phyloP scores from a whole-genome alignment of 2,329 filamentous ascomycete species.

The Aspergillus quadrilineatus region DNA sequence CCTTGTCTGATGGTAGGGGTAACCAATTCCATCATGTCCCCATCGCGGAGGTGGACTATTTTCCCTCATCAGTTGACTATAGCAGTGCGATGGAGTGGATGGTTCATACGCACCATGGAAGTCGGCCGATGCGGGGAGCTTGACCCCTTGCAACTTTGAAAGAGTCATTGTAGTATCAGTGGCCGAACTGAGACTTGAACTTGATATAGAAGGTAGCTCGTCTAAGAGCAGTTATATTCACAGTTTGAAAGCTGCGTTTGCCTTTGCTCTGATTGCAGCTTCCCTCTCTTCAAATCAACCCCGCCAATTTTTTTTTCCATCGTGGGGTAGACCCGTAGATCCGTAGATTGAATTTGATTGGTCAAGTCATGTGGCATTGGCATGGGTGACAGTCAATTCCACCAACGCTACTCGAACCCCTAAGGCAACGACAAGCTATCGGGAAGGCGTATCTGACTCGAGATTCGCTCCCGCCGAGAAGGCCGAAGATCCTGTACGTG shows the following conservation, averaged over 20 bases:
- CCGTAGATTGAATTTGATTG: constrained; percentile 19
- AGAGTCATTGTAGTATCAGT: constrained; percentile 28
- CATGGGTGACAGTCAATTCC: background rate
- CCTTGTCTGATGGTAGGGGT: constrained; percentile 57
- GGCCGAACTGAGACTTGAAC: background rate
- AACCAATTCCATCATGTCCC: constrained; percentile 59
- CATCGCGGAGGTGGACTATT: constrained; percentile 67
- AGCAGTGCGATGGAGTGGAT: background rate
- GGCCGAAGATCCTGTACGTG: no score
- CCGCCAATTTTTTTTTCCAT: constrained; percentile 27
- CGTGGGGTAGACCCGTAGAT: constrained; percentile 5
- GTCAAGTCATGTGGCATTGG: background rate
- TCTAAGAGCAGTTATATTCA: no score
- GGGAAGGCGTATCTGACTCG: no score
- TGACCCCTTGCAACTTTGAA: constrained; percentile 35
- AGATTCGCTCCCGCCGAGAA: no score
- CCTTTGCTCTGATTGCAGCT: background rate
- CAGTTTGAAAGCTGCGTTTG: no score
- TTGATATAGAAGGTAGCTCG: background rate
- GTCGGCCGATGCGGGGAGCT: constrained; percentile 65
- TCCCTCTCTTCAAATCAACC: constrained; percentile 16
- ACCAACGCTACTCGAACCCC: no score
- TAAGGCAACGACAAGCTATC: no score
- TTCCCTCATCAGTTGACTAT: background rate
- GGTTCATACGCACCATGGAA: constrained; percentile 52